Percentiles rank a stretch among this genome's conserved stretches.
phyloP scores from a whole-genome alignment of 345 rosid genomes.

The Sisymbrium altissimum region DNA sequence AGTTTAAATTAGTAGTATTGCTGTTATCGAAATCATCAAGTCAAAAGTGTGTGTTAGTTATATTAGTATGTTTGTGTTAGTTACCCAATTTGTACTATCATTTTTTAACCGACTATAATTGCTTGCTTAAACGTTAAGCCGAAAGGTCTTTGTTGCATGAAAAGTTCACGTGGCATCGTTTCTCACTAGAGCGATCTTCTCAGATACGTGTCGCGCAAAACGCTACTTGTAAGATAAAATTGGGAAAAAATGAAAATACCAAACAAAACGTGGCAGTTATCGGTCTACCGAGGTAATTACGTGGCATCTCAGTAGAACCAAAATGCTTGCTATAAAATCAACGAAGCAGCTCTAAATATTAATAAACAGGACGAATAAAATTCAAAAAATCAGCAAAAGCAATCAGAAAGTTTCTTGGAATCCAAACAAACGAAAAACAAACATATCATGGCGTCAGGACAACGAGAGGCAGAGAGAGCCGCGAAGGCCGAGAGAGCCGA shows the following conservation, averaged over 20 bases:
- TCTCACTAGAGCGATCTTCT: conserved; percentile 2
- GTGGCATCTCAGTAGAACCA: conserved; percentile 26
- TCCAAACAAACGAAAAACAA: conserved; percentile 1
- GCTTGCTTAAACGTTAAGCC: conserved; percentile 1
- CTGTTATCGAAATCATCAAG: too few species aligned
- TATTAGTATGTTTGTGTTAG: not conserved
- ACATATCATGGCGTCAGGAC: conserved; percentile 49
- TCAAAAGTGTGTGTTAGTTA: not conserved
- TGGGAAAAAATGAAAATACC: not conserved
- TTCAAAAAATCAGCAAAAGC: not conserved
- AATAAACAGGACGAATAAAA: not conserved
- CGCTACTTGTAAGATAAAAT: not conserved
- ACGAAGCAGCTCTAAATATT: conserved; percentile 13
- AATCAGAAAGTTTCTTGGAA: not conserved
- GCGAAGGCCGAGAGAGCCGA: conserved; percentile 42
- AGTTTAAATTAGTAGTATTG: too few species aligned
- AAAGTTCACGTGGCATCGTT: conserved; percentile 19
- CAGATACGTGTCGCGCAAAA: conserved; percentile 12
- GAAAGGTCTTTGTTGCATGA: conserved; percentile 8
- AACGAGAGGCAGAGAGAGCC: conserved; percentile 43
- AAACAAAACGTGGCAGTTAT: conserved; percentile 6
- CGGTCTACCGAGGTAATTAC: not conserved
- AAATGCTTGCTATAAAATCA: conserved; percentile 18
- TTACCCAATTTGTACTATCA: not conserved
- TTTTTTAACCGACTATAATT: not conserved